These are phyloP conservation scores for Cytospora mali DNA, from an alignment of 2,329 filamentous ascomycete genomes.

Conservation along the genomic window DNA sequence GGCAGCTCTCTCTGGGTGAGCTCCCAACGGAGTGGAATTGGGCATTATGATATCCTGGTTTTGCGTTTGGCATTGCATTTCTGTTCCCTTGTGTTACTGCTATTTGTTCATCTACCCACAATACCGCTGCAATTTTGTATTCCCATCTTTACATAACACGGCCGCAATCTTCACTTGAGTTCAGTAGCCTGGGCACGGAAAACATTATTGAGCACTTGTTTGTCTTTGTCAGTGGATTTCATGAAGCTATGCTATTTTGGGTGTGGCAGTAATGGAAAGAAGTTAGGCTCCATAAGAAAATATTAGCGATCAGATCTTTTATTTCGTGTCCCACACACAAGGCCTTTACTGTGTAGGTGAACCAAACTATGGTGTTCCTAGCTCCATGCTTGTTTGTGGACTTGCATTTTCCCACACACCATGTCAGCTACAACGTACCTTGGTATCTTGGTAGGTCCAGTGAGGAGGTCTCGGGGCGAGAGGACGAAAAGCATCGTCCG, in stretches of 20 bases:
- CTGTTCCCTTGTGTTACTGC: not conserved
- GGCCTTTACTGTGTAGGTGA: too few relatives aligned
- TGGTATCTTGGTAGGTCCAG: too few relatives aligned
- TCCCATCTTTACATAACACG: not conserved
- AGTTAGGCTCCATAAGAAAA: constrained; percentile 4
- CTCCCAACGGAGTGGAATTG: not conserved
- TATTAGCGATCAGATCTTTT: constrained; percentile 24
- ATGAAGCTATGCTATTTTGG: not conserved
- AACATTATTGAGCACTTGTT: not conserved
- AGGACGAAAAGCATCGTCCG: too few relatives aligned
- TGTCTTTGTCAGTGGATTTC: not conserved
- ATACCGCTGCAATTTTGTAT: not conserved
- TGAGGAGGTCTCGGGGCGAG: too few relatives aligned
- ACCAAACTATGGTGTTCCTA: not conserved
- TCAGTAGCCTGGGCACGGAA: not conserved
- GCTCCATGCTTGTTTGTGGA: too few relatives aligned
- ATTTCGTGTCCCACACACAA: not conserved
- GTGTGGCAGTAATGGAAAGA: not conserved
- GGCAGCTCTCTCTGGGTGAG: not conserved
- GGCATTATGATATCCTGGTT: constrained; percentile 21
- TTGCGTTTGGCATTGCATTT: constrained; percentile 1
- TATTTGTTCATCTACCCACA: constrained; percentile 1
- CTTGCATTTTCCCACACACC: not conserved
- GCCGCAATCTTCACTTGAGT: not conserved
- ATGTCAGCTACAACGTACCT: too few relatives aligned